phyloP scores from a whole-genome alignment of 768 basidiomycete genomes.

The Auricularia auricula-judae region DNA sequence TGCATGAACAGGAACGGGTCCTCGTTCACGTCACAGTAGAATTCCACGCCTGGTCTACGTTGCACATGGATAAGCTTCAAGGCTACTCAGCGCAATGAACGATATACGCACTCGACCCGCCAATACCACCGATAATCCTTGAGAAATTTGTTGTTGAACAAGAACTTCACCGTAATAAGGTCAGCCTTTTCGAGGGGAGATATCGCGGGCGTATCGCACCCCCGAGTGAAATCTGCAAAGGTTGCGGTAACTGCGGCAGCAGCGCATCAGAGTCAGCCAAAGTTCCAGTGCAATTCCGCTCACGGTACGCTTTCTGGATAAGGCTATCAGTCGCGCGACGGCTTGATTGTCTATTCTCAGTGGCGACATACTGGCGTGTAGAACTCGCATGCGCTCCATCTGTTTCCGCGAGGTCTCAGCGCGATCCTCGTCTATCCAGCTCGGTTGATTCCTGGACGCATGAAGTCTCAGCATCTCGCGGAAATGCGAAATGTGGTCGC shows the following conservation, averaged over 20 bases:
- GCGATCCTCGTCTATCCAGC: constrained; percentile 58
- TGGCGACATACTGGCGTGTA: constrained; percentile 46
- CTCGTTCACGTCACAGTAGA: constrained; percentile 56
- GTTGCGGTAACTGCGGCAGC: constrained; percentile 39
- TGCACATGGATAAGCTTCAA: neutral
- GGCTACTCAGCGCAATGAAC: neutral
- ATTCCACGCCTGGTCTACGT: constrained; percentile 59
- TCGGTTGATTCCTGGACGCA: constrained; percentile 33
- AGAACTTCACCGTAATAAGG: constrained; percentile 31
- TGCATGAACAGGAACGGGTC: constrained; percentile 69
- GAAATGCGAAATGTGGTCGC: neutral
- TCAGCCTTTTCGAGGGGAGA: neutral
- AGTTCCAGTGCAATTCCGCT: neutral
- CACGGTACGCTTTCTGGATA: constrained; percentile 4
- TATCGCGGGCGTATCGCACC: constrained; percentile 22
- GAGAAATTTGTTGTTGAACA: constrained; percentile 60
- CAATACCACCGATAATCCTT: constrained; percentile 67
- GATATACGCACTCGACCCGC: constrained; percentile 50
- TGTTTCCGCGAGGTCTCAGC: constrained; percentile 41
- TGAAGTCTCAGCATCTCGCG: neutral
- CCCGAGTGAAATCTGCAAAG: constrained; percentile 73
- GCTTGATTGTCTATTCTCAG: neutral
- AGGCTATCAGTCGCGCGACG: neutral
- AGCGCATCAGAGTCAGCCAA: neutral
- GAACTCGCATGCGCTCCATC: constrained; percentile 44